Evolutionary conservation across 164 flowering plant genomes (phyloP).

Genomic region (Cinnamomum micranthum): DNA sequence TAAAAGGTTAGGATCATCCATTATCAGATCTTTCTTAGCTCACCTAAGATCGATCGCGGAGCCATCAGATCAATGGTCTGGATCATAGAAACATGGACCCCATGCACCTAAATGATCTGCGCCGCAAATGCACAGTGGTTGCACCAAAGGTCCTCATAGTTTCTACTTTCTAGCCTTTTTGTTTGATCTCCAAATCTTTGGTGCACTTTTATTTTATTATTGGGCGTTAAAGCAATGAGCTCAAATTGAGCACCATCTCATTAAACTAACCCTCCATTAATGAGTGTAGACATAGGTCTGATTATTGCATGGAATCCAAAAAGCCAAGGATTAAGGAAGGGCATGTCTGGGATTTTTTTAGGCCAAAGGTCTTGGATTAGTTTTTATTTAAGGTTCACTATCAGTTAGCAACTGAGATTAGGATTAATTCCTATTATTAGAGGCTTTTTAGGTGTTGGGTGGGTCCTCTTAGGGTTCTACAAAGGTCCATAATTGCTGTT

Average conservation of each 20-base stretch:
- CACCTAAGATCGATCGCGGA: background rate
- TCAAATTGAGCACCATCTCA: background rate
- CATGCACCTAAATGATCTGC: background rate
- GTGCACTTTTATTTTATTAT: background rate
- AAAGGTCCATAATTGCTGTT: background rate
- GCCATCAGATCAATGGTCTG: background rate
- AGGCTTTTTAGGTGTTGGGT: background rate
- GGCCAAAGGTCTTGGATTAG: conserved; percentile 1
- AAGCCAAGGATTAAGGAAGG: conserved; percentile 3
- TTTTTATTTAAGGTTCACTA: background rate
- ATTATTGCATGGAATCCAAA: conserved; percentile 4
- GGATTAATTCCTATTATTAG: background rate
- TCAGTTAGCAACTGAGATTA: background rate
- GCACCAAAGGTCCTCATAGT: background rate
- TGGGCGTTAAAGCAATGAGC: background rate
- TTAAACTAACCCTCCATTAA: conserved; percentile 1
- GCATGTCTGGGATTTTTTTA: background rate
- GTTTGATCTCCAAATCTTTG: conserved; percentile 6
- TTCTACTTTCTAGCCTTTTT: background rate
- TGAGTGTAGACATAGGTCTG: background rate
- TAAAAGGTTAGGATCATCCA: background rate
- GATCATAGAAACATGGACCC: background rate
- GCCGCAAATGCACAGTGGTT: background rate
- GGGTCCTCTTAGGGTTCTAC: background rate
- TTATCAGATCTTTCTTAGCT: background rate